Percentiles rank a stretch among this genome's conserved stretches.
phyloP scores from a whole-genome alignment of 345 rosid species.

The Eucalyptus caleyi region DNA sequence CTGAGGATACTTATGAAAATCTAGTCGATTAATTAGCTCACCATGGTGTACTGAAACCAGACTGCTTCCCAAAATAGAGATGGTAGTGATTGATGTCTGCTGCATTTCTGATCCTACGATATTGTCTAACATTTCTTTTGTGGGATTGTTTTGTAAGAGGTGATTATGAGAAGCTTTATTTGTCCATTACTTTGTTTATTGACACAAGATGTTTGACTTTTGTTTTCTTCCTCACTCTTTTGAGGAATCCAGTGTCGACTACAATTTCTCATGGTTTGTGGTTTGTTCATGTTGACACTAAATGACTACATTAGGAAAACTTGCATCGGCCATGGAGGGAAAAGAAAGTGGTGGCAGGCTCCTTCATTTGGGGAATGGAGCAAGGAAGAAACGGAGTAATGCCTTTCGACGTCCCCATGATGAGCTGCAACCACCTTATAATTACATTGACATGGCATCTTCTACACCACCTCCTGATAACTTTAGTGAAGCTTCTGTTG shows the following conservation, averaged over 20 bases:
- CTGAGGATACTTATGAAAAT: background rate
- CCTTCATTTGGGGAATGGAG: background rate
- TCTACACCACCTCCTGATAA: background rate
- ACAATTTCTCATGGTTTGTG: background rate
- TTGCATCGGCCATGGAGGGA: background rate
- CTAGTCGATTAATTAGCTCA: background rate
- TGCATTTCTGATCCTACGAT: background rate
- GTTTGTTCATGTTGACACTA: background rate
- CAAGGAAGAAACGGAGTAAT: background rate
- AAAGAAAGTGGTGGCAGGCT: background rate
- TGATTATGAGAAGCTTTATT: background rate
- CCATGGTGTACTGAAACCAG: background rate
- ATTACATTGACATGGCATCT: background rate
- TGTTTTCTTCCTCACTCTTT: background rate
- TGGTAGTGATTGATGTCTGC: background rate
- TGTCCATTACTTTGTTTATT: background rate
- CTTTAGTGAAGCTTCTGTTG: background rate
- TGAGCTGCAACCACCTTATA: background rate
- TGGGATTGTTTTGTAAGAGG: background rate
- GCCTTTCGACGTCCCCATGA: background rate
- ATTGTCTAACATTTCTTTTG: background rate
- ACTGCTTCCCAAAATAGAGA: background rate
- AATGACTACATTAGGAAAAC: background rate
- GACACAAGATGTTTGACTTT: background rate
- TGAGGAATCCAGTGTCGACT: background rate